phyloP scores from a whole-genome alignment of 495 filamentous ascomycete species.

The Aspergillus saccharolyticus region DNA sequence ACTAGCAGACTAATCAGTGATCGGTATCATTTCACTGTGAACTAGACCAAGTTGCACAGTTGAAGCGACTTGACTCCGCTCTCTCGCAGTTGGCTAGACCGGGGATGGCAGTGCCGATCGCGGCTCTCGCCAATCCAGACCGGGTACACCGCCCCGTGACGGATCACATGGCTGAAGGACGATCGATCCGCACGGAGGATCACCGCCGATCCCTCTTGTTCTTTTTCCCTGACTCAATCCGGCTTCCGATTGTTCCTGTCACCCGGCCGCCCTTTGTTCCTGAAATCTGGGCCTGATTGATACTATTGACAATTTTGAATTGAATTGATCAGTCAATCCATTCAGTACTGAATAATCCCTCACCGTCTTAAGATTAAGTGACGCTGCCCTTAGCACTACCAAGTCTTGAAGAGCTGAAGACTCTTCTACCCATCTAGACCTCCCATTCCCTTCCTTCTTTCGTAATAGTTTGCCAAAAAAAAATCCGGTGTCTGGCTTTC shows the following conservation, averaged over 20 bases:
- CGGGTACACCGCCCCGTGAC: constrained; percentile 7
- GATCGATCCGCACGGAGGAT: constrained; percentile 5
- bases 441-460: not conserved
- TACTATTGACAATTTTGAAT: too few relatives aligned
- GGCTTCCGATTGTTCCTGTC: not conserved
- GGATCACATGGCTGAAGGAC: constrained; percentile 2
- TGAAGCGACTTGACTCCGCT: not conserved
- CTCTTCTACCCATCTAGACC: not conserved
- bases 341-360: not conserved
- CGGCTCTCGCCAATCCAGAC: not conserved
- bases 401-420: not conserved
- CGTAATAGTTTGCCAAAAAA: not conserved
- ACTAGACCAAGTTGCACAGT: not conserved
- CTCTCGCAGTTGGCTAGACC: not conserved
- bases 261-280: not conserved
- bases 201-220: not conserved
- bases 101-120: constrained; percentile 7
- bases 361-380: not conserved
- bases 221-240: constrained; percentile 1
- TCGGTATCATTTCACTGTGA: not conserved
- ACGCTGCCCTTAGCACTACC: not conserved
- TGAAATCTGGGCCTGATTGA: not conserved
- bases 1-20: not conserved
- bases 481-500: not conserved
- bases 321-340: not conserved